Percentiles rank a stretch among this genome's conserved stretches.
Evolutionary conservation across 352 stramenopile genomes (phyloP).

Genomic region (Pythium pyrilobum): DNA sequence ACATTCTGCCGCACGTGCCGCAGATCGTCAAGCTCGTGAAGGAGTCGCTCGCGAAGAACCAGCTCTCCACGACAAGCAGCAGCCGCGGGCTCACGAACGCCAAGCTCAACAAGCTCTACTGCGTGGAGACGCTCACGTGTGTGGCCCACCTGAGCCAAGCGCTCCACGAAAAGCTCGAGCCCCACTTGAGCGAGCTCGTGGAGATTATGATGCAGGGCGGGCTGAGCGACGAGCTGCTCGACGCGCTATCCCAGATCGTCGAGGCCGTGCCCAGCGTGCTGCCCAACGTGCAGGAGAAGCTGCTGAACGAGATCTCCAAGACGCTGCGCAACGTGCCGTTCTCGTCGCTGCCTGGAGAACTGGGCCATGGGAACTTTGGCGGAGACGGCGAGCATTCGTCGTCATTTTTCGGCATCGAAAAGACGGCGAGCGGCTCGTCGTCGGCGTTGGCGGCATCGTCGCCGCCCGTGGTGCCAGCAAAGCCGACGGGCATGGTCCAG

Average conservation of each 20-base stretch:
- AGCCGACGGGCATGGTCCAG: slow-evolving; percentile 51
- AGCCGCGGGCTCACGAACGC: slow-evolving; percentile 26
- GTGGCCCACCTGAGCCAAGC: slow-evolving; percentile 71
- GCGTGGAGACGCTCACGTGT: slow-evolving; percentile 77
- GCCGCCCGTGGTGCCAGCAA: slow-evolving; percentile 22
- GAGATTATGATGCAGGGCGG: slow-evolving; percentile 88
- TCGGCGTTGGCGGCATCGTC: slow-evolving; percentile 3
- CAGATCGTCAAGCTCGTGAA: slow-evolving; percentile 80
- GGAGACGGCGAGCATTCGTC: slow-evolving; percentile 9
- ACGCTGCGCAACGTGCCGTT: slow-evolving; percentile 88
- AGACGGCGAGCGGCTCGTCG: slow-evolving; percentile 3
- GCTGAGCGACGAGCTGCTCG: slow-evolving; percentile 92
- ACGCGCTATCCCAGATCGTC: slow-evolving; percentile 90
- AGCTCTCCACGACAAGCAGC: slow-evolving; percentile 12
- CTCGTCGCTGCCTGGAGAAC: slow-evolving; percentile 20
- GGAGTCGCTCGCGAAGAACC: slow-evolving; percentile 55
- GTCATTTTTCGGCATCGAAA: slow-evolving; percentile 17
- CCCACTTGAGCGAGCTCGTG: slow-evolving; percentile 65
- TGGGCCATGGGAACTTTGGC: slow-evolving; percentile 3
- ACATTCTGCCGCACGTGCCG: slow-evolving; percentile 77
- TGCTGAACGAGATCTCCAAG: slow-evolving; percentile 96
- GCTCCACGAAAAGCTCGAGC: slow-evolving; percentile 55
- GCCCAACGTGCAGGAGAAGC: slow-evolving; percentile 89
- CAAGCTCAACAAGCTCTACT: slow-evolving; percentile 73
- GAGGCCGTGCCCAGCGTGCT: slow-evolving; percentile 85